Evolutionary conservation across 345 rosid species (phyloP), one percentile per base, ranked within the genome.

Genomic region (Chamaenerion angustifolium): DNA sequence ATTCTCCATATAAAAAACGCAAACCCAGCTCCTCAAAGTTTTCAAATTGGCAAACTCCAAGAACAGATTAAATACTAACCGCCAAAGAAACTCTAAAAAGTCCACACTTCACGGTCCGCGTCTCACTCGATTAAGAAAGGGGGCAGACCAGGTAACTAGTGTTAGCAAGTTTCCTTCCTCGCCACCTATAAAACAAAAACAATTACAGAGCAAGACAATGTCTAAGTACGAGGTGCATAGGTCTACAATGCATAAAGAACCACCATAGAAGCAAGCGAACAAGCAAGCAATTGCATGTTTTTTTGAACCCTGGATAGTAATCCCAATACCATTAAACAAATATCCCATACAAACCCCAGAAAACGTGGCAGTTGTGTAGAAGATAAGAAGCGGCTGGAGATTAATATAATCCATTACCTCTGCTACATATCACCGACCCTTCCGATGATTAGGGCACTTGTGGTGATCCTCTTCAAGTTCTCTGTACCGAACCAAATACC

Each of bases 221-320:
- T 76, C 45, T 18, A 75, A 57, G 56, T 68, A 57, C 79, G 42
- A 60, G 69, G 79, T 75, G 72, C 79, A 72, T 56, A 59, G 54
- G 59, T 60, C 55, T 17, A 56, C 57, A 55, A 44, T 47, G 10
- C 40, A 59, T 46, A 42, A 62, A 46, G 21, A 46, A 19, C 64
- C 54, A 54, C 54, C 61, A 56, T 56, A 50, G 57, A 53, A 64
- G 63, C 57, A 21, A 21, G 25, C 25, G n/a, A n/a, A n/a, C n/a
- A 21, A 21, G 25, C 25, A 19, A 46, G 41, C 47, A 11, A 27
- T 18, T 46, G 45, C 54, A 46, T 56, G 62, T 56, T 66, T 56
- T 57, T 51, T 42, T 18, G 57, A 52, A 55, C 61, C 46, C 51
- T 35, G 61, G 61, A 57, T 58, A 58, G 42, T 61, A 54, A 65